Evolutionary conservation across 495 filamentous ascomycete species (phyloP).

Genomic region (Trichoderma reesei): DNA sequence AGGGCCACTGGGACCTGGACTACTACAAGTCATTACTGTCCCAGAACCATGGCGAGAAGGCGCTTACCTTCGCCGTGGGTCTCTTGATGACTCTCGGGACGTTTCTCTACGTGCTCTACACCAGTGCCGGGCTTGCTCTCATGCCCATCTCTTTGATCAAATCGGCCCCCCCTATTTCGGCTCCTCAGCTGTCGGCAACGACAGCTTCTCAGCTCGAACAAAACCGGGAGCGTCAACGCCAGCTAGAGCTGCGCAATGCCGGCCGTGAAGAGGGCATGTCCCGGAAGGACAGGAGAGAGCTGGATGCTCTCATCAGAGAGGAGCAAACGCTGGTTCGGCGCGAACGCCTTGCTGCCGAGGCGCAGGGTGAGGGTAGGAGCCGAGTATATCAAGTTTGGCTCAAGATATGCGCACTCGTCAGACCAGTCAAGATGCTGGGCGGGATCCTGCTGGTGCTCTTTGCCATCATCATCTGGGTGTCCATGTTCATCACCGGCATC

Average conservation of each 20-base stretch:
- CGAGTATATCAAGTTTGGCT: constrained; percentile 62
- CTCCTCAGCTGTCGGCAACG: constrained; percentile 61
- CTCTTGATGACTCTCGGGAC: constrained; percentile 78
- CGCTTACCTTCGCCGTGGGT: constrained; percentile 79
- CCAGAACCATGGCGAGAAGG: constrained; percentile 86
- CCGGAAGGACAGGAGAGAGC: constrained; percentile 74
- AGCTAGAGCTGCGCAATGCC: constrained; percentile 76
- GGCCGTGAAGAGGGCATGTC: constrained; percentile 66
- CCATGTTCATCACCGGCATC: constrained; percentile 90
- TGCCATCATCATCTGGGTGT: constrained; percentile 66
- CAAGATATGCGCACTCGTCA: constrained; percentile 64
- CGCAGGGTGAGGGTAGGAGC: constrained; percentile 59
- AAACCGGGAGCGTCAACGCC: constrained; percentile 84
- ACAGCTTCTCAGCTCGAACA: constrained; percentile 68
- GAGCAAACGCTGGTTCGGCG: constrained; percentile 86
- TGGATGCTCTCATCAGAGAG: constrained; percentile 78
- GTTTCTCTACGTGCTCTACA: constrained; percentile 77
- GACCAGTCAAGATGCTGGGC: constrained; percentile 77
- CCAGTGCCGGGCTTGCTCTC: constrained; percentile 77
- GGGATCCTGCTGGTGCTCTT: constrained; percentile 67
- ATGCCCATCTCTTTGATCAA: constrained; percentile 86
- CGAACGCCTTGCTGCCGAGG: constrained; percentile 75
- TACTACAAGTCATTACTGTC: constrained; percentile 79
- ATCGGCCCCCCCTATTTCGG: constrained; percentile 72
- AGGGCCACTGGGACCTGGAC: constrained; percentile 63